phyloP scores from a whole-genome alignment of 768 basidiomycete genomes.

The Saitozyma podzolica region DNA sequence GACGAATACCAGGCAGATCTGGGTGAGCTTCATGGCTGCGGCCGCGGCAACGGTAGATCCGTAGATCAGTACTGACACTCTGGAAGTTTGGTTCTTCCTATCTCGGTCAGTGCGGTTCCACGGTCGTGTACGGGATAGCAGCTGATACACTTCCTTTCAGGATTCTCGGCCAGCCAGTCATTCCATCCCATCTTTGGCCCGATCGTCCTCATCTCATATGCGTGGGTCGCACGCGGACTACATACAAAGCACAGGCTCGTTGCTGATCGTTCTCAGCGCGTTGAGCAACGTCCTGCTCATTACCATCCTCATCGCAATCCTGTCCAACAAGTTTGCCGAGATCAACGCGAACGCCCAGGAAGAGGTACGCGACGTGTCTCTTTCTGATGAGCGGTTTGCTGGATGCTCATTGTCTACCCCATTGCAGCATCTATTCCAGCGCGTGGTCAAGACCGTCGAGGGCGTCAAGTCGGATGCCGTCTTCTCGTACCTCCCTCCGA shows the following conservation, averaged over 20 bases:
- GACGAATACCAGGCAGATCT: constrained; percentile 32
- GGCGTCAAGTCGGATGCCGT: constrained; percentile 86
- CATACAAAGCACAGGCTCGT: no score
- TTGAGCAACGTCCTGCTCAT: constrained; percentile 50
- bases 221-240: constrained; percentile 32
- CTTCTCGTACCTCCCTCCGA: constrained; percentile 85
- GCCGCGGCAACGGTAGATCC: not conserved
- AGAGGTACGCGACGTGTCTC: constrained; percentile 55
- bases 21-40: constrained; percentile 21
- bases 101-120: constrained; percentile 20
- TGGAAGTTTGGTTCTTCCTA: constrained; percentile 43
- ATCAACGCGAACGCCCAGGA: constrained; percentile 70
- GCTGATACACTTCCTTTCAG: constrained; percentile 11
- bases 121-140: not conserved
- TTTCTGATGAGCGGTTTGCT: not conserved
- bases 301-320: constrained; percentile 75
- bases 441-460: constrained; percentile 81
- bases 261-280: constrained; percentile 18
- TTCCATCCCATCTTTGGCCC: constrained; percentile 52
- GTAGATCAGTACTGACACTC: not conserved
- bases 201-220: constrained; percentile 49
- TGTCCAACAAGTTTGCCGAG: constrained; percentile 83
- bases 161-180: constrained; percentile 45
- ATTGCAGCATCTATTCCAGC: constrained; percentile 77
- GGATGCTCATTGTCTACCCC: not conserved